These are phyloP conservation scores for Irpex sp. DNA, from an alignment of 1,284 basidiomycete genomes.

Conservation along the genomic window DNA sequence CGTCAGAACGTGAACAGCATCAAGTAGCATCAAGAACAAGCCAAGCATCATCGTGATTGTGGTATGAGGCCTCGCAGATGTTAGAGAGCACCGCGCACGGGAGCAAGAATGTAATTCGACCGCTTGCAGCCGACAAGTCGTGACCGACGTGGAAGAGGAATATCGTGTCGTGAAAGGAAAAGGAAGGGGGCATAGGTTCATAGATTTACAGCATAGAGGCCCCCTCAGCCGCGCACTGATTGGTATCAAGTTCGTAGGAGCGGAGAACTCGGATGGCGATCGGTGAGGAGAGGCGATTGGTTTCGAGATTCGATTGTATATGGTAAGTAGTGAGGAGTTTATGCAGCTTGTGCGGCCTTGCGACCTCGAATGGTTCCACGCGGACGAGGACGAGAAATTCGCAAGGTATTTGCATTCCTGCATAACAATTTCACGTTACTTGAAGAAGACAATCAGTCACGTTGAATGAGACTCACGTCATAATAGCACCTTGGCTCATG, in stretches of 20 bases:
- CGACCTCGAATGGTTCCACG: conserved; percentile 46
- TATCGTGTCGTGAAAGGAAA: conserved; percentile 6
- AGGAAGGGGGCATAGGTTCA: conserved; percentile 18
- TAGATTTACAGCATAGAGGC: conserved; percentile 18
- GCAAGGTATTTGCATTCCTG: conserved; percentile 56
- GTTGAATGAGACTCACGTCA: conserved; percentile 44
- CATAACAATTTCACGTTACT: neutral
- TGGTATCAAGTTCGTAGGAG: neutral
- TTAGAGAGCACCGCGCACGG: conserved; percentile 4
- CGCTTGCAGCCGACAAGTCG: conserved; percentile 9
- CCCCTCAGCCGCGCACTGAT: conserved; percentile 1
- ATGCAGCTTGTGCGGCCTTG: conserved; percentile 12
- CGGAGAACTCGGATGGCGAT: neutral
- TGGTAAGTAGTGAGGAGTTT: neutral
- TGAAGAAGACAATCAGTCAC: neutral
- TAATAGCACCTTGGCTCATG: conserved; percentile 36
- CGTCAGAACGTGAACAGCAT: neutral
- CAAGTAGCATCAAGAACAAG: neutral
- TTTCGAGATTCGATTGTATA: neutral
- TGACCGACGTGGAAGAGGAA: conserved; percentile 2
- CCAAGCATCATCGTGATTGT: neutral
- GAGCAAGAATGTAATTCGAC: conserved; percentile 5
- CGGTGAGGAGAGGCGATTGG: neutral
- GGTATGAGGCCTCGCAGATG: neutral
- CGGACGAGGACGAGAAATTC: conserved; percentile 63